phyloP scores from a whole-genome alignment of 169 alveolate species.

The Theileria luwenshuni region DNA sequence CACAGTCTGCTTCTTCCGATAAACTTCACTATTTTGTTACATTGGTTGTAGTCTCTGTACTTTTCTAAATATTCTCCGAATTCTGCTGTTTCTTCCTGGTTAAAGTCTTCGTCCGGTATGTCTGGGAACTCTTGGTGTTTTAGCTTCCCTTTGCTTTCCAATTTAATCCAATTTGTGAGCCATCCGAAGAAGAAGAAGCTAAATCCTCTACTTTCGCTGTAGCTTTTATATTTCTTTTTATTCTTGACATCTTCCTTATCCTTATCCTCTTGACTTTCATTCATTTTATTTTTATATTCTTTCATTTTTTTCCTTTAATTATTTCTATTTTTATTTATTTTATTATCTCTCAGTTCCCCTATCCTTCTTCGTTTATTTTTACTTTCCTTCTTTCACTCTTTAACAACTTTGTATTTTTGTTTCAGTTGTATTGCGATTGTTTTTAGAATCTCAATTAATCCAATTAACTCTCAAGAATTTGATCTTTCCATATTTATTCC shows the following conservation, averaged over 20 bases:
- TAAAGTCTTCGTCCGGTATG: conserved; percentile 55
- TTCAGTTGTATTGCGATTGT: no score
- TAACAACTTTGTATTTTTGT: no score
- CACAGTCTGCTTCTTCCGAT: conserved; percentile 47
- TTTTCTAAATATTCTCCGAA: conserved; percentile 29
- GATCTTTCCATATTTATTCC: no score
- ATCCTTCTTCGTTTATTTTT: no score
- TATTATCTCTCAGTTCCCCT: no score
- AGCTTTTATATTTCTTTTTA: conserved; percentile 23
- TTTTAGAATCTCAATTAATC: no score
- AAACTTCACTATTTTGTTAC: conserved; percentile 30
- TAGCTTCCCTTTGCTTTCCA: conserved; percentile 48
- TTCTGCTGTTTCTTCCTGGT: conserved; percentile 54
- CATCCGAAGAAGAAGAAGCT: conserved; percentile 50
- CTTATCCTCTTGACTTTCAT: background rate
- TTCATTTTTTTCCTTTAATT: no score
- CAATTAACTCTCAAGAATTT: no score
- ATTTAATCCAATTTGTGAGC: conserved; percentile 51
- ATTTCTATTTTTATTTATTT: no score
- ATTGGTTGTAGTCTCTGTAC: conserved; percentile 12
- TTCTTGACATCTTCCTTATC: conserved; percentile 5
- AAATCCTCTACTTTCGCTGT: conserved; percentile 38
- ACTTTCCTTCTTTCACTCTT: no score
- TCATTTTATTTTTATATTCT: background rate
- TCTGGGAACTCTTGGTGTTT: conserved; percentile 47